Conservation (phyloP, 441 rosid species). For the Euphorbia corollata region DNA sequence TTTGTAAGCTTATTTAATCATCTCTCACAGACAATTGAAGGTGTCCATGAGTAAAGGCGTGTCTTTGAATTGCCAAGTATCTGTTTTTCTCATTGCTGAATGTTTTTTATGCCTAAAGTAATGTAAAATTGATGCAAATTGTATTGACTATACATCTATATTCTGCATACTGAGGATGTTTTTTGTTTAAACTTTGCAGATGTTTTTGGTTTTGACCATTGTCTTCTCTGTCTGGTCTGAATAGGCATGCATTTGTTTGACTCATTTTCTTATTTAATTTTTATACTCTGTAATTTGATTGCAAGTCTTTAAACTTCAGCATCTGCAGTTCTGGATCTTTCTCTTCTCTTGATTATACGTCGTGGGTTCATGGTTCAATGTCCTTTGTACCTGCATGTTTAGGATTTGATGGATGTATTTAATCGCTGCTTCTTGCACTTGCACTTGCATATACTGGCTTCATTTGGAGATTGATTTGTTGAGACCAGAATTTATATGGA, state of each 20-base stretch:
- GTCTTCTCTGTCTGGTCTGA: not conserved
- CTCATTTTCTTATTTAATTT: not conserved
- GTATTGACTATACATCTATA: too few species aligned
- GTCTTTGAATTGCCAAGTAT: not conserved
- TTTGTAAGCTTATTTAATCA: not conserved
- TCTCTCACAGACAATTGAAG: not conserved
- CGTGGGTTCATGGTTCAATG: not conserved
- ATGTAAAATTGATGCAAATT: too few species aligned
- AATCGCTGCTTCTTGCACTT: not conserved
- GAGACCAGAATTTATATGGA: not conserved
- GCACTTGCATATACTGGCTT: not conserved
- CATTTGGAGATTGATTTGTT: not conserved
- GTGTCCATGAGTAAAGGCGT: not conserved
- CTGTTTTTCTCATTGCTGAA: not conserved
- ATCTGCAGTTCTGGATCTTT: not conserved
- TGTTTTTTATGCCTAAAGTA: not conserved
- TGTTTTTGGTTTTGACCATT: too few species aligned
- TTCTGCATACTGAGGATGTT: too few species aligned
- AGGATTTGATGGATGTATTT: not conserved
- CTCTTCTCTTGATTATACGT: too few species aligned
- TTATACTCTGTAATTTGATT: not conserved
- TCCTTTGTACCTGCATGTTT: not conserved
- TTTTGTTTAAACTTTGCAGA: too few species aligned
- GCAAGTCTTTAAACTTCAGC: not conserved
- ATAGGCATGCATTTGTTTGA: not conserved